These are phyloP conservation scores for Insectozyma bohioensis DNA, from an alignment of 1,139 yeast genomes.

Conservation along the genomic window DNA sequence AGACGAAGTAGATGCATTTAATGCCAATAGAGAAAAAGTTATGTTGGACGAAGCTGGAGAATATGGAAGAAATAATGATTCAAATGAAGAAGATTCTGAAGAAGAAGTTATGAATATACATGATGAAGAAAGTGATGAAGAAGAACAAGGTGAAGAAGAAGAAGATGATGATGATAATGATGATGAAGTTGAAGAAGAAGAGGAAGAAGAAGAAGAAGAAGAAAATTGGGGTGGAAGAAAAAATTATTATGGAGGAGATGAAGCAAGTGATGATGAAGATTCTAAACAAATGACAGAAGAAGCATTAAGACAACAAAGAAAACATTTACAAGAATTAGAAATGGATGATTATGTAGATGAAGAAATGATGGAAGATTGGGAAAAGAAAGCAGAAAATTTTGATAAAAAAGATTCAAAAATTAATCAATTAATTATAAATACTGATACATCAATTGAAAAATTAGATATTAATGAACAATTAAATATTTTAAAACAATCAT, in stretches of 20 bases:
- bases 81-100: constrained; percentile 41
- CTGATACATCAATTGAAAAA: constrained; percentile 30
- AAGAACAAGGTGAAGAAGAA: constrained; percentile 32
- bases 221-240: constrained; percentile 81
- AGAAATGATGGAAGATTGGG: constrained; percentile 76
- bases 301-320: constrained; percentile 83
- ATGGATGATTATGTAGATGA: constrained; percentile 86
- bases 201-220: constrained; percentile 49
- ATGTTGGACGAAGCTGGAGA: constrained; percentile 59
- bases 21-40: constrained; percentile 62
- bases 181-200: constrained; percentile 48
- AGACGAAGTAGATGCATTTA: constrained; percentile 74
- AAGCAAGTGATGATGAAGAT: constrained; percentile 69
- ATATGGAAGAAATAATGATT: constrained; percentile 27
- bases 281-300: constrained; percentile 82
- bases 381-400: constrained; percentile 32
- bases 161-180: constrained; percentile 31
- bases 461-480: constrained; percentile 46
- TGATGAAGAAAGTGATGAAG: constrained; percentile 24
- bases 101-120: constrained; percentile 29
- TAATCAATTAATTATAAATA: constrained; percentile 23
- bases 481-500: constrained; percentile 52
- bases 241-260: constrained; percentile 84
- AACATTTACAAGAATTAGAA: constrained; percentile 75
- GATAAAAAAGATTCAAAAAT: constrained; percentile 21